phyloP scores from a whole-genome alignment of 495 filamentous ascomycete species.

The Aspergillus hancockii region DNA sequence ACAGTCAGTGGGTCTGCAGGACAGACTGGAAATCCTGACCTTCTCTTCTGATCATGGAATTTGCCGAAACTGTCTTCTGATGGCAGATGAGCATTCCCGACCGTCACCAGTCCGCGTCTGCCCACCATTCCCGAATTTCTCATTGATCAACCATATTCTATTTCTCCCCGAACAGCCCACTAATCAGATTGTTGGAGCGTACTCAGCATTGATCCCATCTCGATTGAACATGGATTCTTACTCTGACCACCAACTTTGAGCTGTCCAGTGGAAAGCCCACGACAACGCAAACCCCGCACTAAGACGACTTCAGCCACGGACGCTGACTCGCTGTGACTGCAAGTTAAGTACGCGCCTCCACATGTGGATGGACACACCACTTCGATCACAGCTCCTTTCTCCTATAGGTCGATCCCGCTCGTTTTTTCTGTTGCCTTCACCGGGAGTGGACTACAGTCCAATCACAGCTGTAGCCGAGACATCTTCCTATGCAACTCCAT shows the following conservation, averaged over 20 bases:
- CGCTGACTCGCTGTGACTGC: slow-evolving; percentile 11
- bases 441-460: slow-evolving; percentile 14
- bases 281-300: slow-evolving; percentile 16
- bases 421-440: slow-evolving; percentile 14
- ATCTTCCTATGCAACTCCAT: slow-evolving; percentile 10
- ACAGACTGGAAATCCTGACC: slow-evolving; percentile 1
- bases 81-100: not conserved
- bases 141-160: not conserved
- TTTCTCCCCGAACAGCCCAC: not conserved
- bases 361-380: slow-evolving; percentile 7
- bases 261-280: not conserved
- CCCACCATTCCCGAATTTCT: not conserved
- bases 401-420: slow-evolving; percentile 10
- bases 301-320: not conserved
- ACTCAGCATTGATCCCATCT: not conserved
- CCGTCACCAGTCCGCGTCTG: not conserved
- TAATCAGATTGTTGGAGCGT: not conserved
- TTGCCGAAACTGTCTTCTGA: not conserved
- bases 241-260: not conserved
- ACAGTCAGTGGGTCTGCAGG: not conserved
- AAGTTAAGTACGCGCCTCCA: slow-evolving; percentile 3
- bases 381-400: not conserved
- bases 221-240: not conserved
- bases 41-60: slow-evolving; percentile 7
- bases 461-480: slow-evolving; percentile 9